phyloP scores from a whole-genome alignment of 257 asterid species.

The Lavandula angustifolia region DNA sequence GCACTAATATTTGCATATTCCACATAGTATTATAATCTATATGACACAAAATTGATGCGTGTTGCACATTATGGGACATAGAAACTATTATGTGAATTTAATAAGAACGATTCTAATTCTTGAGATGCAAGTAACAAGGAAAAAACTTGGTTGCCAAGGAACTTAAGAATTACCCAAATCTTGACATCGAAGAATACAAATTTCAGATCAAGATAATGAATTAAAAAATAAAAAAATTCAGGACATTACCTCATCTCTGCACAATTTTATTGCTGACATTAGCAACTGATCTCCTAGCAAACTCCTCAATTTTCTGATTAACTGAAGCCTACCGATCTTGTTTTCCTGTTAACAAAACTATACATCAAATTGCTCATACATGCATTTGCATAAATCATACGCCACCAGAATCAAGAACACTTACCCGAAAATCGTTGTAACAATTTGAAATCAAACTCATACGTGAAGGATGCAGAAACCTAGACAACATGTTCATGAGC shows the following conservation, averaged over 20 bases:
- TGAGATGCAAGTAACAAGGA: no score
- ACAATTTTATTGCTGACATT: constrained; percentile 35
- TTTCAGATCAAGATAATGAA: no score
- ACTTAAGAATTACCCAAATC: no score
- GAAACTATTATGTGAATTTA: no score
- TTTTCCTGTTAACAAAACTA: constrained; percentile 33
- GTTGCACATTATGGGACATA: no score
- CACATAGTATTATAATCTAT: no score
- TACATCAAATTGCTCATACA: not conserved
- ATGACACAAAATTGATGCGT: no score
- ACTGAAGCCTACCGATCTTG: constrained; percentile 29
- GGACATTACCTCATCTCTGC: constrained; percentile 26
- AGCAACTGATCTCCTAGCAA: constrained; percentile 44
- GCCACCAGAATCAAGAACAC: not conserved
- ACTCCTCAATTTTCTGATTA: constrained; percentile 37
- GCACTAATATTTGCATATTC: no score
- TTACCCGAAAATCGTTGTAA: constrained; percentile 40
- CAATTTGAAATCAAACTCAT: constrained; percentile 32
- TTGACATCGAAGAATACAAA: no score
- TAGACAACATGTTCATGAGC: constrained; percentile 42
- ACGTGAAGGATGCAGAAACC: constrained; percentile 38
- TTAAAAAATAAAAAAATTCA: not conserved
- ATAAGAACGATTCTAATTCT: no score
- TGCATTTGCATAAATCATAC: not conserved
- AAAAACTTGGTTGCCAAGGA: no score